A percentile compares a stretch with the other conserved stretches of the same genome.
These are phyloP conservation scores for Exophiala phaeomuriformis DNA, from an alignment of 2,329 filamentous ascomycete genomes.

Conservation along the genomic window DNA sequence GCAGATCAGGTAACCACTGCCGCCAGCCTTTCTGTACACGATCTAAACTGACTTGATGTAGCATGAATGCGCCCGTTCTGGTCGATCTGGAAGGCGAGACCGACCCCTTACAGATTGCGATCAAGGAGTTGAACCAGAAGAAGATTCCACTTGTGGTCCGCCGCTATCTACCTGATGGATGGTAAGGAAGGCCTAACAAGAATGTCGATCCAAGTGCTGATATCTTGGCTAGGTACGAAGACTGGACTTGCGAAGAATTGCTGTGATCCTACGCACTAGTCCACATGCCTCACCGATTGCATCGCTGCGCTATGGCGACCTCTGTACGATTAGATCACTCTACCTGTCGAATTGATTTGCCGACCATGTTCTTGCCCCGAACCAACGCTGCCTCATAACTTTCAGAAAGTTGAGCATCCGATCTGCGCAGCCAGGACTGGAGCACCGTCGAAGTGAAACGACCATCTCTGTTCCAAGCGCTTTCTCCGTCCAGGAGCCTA, in stretches of 20 bases:
- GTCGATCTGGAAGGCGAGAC: slow-evolving; percentile 97
- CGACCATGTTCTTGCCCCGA: no score
- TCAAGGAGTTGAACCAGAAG: slow-evolving; percentile 96
- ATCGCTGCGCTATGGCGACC: no score
- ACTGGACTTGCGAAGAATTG: slow-evolving; percentile 97
- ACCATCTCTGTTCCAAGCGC: no score
- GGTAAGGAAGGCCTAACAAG: slow-evolving; percentile 50
- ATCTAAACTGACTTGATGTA: slow-evolving; percentile 36
- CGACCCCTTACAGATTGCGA: slow-evolving; percentile 91
- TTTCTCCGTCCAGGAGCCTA: no score
- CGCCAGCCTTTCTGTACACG: background rate
- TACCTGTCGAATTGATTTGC: no score
- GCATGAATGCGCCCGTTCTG: slow-evolving; percentile 94
- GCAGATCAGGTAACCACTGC: slow-evolving; percentile 69
- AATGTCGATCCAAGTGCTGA: slow-evolving; percentile 19
- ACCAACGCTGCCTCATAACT: no score
- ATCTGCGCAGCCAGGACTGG: no score
- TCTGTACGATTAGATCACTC: no score
- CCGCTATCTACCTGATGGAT: slow-evolving; percentile 93
- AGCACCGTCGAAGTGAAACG: no score
- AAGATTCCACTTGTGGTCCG: slow-evolving; percentile 95
- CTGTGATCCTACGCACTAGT: slow-evolving; percentile 40
- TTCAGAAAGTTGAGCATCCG: no score
- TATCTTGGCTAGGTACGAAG: slow-evolving; percentile 67
- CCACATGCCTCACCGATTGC: no score